Percentiles rank a stretch among this genome's conserved stretches.
phyloP scores from a whole-genome alignment of 1,284 basidiomycete species.

The Moesziomyces sp. region DNA sequence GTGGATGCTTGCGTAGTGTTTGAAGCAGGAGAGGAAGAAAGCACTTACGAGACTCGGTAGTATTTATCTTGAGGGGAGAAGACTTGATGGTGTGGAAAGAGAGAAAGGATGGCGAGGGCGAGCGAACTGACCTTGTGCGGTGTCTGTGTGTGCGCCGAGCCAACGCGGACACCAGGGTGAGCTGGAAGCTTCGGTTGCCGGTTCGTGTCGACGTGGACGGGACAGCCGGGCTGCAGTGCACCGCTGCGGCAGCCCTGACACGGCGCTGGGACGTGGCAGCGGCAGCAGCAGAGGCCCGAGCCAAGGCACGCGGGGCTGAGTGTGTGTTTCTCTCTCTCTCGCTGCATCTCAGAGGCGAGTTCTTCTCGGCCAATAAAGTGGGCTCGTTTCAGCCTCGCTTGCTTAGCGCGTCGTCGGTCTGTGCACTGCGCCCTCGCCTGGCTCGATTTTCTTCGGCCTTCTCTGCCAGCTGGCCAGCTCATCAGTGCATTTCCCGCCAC shows the following conservation, averaged over 20 bases:
- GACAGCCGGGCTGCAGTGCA: background rate
- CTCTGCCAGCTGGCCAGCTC: slow-evolving; percentile 9
- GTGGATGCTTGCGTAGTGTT: background rate
- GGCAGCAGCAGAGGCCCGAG: too few species aligned
- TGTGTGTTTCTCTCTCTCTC: background rate
- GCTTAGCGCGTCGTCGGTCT: slow-evolving; percentile 19
- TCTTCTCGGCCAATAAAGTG: slow-evolving; percentile 19
- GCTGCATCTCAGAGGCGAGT: background rate
- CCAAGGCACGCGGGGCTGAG: slow-evolving; percentile 4
- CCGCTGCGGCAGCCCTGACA: too few species aligned
- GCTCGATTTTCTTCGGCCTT: slow-evolving; percentile 28
- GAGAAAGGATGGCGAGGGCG: slow-evolving; percentile 1
- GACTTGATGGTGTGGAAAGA: slow-evolving; percentile 23
- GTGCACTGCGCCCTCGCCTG: slow-evolving; percentile 9
- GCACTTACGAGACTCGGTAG: slow-evolving; percentile 34
- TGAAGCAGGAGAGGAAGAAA: background rate
- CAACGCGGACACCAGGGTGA: slow-evolving; percentile 15
- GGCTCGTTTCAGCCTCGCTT: slow-evolving; percentile 20
- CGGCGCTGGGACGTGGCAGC: too few species aligned
- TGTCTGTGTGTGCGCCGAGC: background rate
- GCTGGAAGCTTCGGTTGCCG: slow-evolving; percentile 38
- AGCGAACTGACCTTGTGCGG: background rate
- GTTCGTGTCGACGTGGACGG: slow-evolving; percentile 34
- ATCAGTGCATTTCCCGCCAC: background rate
- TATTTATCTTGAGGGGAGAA: slow-evolving; percentile 38